Conservation (phyloP, 257 asterid genomes). For the Solanum dulcamara region DNA sequence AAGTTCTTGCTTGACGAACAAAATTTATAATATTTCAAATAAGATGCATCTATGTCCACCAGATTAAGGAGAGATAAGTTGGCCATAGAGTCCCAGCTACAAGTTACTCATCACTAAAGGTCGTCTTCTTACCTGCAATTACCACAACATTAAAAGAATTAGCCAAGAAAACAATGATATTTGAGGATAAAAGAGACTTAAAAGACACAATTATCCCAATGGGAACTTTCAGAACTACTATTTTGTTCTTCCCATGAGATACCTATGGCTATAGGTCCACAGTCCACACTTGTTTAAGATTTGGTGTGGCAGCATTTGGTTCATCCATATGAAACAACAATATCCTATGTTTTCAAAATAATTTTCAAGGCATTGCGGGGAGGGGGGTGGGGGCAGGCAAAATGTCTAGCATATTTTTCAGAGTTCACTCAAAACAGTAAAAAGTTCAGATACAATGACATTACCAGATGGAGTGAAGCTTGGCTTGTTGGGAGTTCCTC, state of each 20-base stretch:
- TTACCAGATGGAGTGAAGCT: conserved; percentile 33
- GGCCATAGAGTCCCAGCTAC: background rate
- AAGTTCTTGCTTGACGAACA: background rate
- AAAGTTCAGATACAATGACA: conserved; percentile 6
- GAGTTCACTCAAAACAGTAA: no score
- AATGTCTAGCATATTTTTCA: no score
- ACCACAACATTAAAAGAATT: background rate
- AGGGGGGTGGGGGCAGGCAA: no score
- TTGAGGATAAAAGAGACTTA: background rate
- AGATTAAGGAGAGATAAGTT: background rate
- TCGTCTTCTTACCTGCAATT: conserved; percentile 31
- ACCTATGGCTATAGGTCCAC: background rate
- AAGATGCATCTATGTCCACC: background rate
- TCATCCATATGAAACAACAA: background rate
- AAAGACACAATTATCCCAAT: background rate
- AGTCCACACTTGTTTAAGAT: background rate
- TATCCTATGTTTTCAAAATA: background rate
- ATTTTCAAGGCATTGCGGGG: no score
- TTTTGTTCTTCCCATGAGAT: background rate
- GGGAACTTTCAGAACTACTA: background rate
- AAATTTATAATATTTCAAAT: background rate
- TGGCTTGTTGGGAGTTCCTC: conserved; percentile 31
- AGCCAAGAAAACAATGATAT: background rate
- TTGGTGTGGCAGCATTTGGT: background rate
- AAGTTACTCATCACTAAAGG: conserved; percentile 15